Conservation (phyloP, 129 eudicot genomes). For the Centella asiatica region DNA sequence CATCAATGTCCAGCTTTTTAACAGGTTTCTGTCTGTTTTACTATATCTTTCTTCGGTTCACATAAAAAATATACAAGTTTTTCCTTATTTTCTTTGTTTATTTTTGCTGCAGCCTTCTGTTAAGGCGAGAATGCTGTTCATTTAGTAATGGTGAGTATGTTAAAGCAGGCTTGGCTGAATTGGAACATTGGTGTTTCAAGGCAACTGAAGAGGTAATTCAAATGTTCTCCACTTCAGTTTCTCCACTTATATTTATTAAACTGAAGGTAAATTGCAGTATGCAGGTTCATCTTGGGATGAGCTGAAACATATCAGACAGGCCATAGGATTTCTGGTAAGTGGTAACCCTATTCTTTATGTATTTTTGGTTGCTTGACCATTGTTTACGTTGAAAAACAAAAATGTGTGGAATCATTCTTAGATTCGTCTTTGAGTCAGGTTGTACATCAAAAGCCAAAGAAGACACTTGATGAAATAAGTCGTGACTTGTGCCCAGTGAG, state of each 20-base stretch:
- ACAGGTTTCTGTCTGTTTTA: slow-evolving; percentile 46
- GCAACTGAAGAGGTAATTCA: slow-evolving; percentile 79
- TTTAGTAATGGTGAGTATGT: slow-evolving; percentile 98
- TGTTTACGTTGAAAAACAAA: not conserved
- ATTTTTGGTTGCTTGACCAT: not conserved
- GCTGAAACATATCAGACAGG: slow-evolving; percentile 92
- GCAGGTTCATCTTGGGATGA: slow-evolving; percentile 97
- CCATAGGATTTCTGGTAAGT: slow-evolving; percentile 84
- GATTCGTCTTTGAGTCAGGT: slow-evolving; percentile 37
- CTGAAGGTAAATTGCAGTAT: slow-evolving; percentile 50
- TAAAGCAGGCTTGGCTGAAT: slow-evolving; percentile 85
- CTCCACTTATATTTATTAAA: not conserved
- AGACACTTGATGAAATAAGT: slow-evolving; percentile 79
- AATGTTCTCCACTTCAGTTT: slow-evolving; percentile 3
- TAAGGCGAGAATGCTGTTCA: slow-evolving; percentile 96
- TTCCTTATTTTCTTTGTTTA: not conserved
- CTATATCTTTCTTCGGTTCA: not conserved
- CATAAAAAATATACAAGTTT: slow-evolving; percentile 9
- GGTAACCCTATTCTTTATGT: slow-evolving; percentile 2
- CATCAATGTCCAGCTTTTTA: slow-evolving; percentile 89
- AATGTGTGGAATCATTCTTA: not conserved
- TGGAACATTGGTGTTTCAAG: slow-evolving; percentile 73
- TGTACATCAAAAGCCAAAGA: slow-evolving; percentile 92
- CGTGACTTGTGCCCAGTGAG: slow-evolving; percentile 86
- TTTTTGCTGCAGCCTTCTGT: slow-evolving; percentile 64